Evolutionary conservation across 2,329 filamentous ascomycete species (phyloP).

Genomic region (Chrysosporium keratinophilum): DNA sequence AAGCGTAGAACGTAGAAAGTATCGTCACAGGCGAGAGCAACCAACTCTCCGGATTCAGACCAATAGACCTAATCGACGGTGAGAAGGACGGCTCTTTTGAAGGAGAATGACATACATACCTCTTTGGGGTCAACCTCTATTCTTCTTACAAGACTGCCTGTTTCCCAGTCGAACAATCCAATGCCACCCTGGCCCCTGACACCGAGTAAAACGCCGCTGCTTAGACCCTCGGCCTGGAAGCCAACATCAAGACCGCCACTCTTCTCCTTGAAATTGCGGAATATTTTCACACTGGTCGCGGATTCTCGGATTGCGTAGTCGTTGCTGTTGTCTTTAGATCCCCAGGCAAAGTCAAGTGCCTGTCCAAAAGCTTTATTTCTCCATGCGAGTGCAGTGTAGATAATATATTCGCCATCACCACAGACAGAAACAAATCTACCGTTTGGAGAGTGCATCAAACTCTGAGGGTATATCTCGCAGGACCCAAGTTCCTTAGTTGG

Average conservation of each 20-base stretch:
- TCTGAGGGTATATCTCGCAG: conserved; percentile 94
- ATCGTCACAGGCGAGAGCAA: conserved; percentile 86
- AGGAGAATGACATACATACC: conserved; percentile 31
- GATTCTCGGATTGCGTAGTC: conserved; percentile 97
- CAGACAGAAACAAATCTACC: conserved; percentile 82
- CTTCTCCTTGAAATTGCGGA: conserved; percentile 96
- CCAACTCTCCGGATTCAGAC: conserved; percentile 92
- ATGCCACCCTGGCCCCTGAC: conserved; percentile 92
- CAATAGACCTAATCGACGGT: conserved; percentile 62
- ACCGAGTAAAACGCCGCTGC: conserved; percentile 79
- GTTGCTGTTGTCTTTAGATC: conserved; percentile 92
- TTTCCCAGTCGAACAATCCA: conserved; percentile 93
- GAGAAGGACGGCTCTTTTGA: background rate
- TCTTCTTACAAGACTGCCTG: conserved; percentile 74
- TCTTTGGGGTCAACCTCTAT: conserved; percentile 68
- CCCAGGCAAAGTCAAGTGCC: conserved; percentile 94
- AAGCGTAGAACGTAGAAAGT: conserved; percentile 90
- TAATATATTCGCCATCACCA: conserved; percentile 96
- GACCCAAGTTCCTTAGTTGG: conserved; percentile 90
- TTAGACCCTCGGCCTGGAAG: conserved; percentile 86
- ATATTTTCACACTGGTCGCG: conserved; percentile 86
- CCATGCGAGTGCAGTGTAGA: conserved; percentile 93
- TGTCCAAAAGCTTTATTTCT: conserved; percentile 96
- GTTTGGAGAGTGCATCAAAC: conserved; percentile 89
- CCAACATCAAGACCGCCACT: conserved; percentile 80